Evolutionary conservation across 2,329 filamentous ascomycete species (phyloP), one percentile per base, ranked within the genome.

Genomic region (Claviceps sp.): DNA sequence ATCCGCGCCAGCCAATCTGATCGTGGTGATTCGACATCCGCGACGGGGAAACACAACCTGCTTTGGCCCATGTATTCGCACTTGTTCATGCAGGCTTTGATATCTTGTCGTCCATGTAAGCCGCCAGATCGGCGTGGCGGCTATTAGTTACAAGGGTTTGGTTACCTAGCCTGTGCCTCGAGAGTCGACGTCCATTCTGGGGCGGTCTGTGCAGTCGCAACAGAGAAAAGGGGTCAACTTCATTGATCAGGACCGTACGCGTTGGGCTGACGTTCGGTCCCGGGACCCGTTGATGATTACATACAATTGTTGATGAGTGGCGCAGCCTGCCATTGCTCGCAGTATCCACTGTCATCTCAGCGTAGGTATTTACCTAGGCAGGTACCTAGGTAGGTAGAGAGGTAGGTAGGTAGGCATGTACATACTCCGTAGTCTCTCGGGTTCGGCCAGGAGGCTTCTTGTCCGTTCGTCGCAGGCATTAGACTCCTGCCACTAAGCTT

Each of bases 181-280:
- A 18, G 18, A 18, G 18, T 18, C 37, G 20, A 47, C 30, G 16
- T 26, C 24, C 7, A 16, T 36, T 26, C 42, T 36, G 16, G 34
- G 36, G 40, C 49, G 49, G 46, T 49, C 49, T 46, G 52, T 49
- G 52, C 49, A 48, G 38, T 49, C 26, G 22, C n/a, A 43, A 36
- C 18, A 50, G 40, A 30, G 48, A 46, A 36, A 37, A 37, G 40
- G 44, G 43, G 36, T 34, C 36, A 22, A n/a, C 8, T 47, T 24
- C 20, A 26, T 20, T 43, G n/a, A 50, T n/a, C 20, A 43, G 20
- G 22, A 14, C 42, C 34, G 45, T 26, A 34, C 30, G 30, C 30
- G 30, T 11, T 34, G 30, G 30, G 16, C 44, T 36, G 44, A 37
- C 42, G 18, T 38, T 36, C 43, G 37, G 40, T 36, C 42, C 34